phyloP scores from a whole-genome alignment of 1,284 basidiomycete species.

The Schizophyllum commune region DNA sequence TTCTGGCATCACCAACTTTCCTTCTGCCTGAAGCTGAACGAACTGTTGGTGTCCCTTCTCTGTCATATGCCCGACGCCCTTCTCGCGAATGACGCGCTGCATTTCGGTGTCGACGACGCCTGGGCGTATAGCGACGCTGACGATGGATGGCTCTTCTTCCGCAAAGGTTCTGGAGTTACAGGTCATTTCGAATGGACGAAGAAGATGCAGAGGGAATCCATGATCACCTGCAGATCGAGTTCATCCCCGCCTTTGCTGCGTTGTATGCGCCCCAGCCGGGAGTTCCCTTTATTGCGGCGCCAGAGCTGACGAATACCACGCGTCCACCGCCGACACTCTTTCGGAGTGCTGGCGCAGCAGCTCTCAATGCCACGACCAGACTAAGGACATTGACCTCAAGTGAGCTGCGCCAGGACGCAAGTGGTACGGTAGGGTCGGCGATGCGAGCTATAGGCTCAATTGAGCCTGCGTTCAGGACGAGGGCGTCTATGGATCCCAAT shows the following conservation, averaged over 20 bases:
- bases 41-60: constrained; percentile 49
- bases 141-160: constrained; percentile 71
- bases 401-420: constrained; percentile 48
- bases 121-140: constrained; percentile 72
- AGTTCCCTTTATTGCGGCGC: constrained; percentile 63
- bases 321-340: constrained; percentile 12
- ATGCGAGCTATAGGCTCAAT: constrained; percentile 46
- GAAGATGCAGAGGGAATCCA: constrained; percentile 41
- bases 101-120: constrained; percentile 86
- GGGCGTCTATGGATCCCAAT: constrained; percentile 60
- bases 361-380: constrained; percentile 58
- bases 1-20: constrained; percentile 62
- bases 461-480: constrained; percentile 76
- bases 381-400: constrained; percentile 86
- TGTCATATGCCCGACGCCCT: constrained; percentile 42
- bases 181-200: not conserved
- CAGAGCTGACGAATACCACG: constrained; percentile 77
- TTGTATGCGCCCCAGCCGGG: constrained; percentile 77
- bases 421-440: constrained; percentile 25
- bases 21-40: constrained; percentile 49
- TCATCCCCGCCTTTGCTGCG: constrained; percentile 78
- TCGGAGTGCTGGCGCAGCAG: constrained; percentile 42
- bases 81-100: constrained; percentile 49
- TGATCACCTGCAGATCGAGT: constrained; percentile 64
- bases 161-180: constrained; percentile 57